Evolutionary conservation across 345 rosid genomes (phyloP).

Genomic region (Laguncularia racemosa): DNA sequence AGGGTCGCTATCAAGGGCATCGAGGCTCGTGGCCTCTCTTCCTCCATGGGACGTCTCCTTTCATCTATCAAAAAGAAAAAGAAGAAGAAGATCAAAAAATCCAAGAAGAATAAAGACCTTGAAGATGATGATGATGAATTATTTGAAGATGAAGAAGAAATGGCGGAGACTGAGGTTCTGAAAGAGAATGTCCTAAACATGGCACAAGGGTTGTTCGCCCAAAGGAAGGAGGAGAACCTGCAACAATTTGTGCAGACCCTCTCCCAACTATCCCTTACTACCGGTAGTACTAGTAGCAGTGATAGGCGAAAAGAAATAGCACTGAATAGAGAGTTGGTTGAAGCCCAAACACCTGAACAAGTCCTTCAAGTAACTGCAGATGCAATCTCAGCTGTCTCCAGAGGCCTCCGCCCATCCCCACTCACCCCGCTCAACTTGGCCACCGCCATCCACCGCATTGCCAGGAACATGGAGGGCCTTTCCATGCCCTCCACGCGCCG

Average conservation of each 20-base stretch:
- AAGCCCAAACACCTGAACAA: constrained; percentile 77
- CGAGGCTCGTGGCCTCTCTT: constrained; percentile 62
- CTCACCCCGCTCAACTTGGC: constrained; percentile 81
- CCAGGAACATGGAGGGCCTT: constrained; percentile 92
- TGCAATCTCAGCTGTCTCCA: constrained; percentile 69
- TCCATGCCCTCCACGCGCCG: constrained; percentile 63
- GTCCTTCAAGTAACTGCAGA: constrained; percentile 64
- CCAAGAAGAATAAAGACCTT: constrained; percentile 17
- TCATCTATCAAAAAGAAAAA: constrained; percentile 50
- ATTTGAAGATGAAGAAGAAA: constrained; percentile 17
- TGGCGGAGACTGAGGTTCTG: constrained; percentile 24
- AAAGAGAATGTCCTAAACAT: constrained; percentile 43
- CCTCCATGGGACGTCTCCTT: constrained; percentile 36
- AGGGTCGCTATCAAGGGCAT: constrained; percentile 64
- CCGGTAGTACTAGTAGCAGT: constrained; percentile 47
- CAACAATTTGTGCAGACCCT: constrained; percentile 62
- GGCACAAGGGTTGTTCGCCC: constrained; percentile 68
- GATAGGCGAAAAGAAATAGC: constrained; percentile 43
- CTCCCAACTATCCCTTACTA: constrained; percentile 67
- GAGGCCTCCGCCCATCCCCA: constrained; percentile 85
- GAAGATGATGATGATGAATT: constrained; percentile 27
- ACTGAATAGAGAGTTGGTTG: constrained; percentile 62
- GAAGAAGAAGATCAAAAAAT: constrained; percentile 20
- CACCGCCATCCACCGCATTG: constrained; percentile 80
- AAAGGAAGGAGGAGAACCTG: constrained; percentile 50